phyloP scores from a whole-genome alignment of 176 grass and related monocot species.

The Aegilops bicornis region DNA sequence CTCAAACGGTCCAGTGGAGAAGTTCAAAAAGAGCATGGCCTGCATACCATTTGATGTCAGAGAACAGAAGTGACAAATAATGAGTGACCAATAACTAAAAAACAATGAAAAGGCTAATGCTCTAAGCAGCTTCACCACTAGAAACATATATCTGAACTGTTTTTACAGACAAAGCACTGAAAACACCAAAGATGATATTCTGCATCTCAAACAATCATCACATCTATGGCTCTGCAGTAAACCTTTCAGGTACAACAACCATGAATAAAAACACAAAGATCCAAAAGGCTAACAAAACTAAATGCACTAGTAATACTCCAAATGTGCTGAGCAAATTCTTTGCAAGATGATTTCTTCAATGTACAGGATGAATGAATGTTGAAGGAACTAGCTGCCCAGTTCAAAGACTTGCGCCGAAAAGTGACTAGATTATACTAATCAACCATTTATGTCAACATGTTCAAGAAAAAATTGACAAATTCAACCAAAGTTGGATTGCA shows the following conservation, averaged over 20 bases:
- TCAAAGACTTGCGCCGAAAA: background rate
- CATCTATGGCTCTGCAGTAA: background rate
- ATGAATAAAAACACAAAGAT: background rate
- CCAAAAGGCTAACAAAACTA: background rate
- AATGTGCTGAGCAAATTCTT: background rate
- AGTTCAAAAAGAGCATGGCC: conserved; percentile 90
- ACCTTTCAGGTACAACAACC: background rate
- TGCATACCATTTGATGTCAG: conserved; percentile 33
- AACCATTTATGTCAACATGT: background rate
- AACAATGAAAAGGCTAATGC: background rate
- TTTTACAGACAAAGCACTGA: background rate
- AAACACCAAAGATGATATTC: background rate
- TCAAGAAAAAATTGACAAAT: too few species aligned
- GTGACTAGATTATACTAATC: background rate
- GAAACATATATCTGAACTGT: background rate
- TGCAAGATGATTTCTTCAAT: background rate
- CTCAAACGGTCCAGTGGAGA: conserved; percentile 60
- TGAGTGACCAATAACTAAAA: background rate
- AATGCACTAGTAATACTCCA: background rate
- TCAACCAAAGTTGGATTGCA: background rate
- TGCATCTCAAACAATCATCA: background rate
- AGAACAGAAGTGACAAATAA: background rate
- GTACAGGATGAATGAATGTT: background rate
- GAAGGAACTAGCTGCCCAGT: background rate
- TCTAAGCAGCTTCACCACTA: background rate